phyloP scores from a whole-genome alignment of 129 eudicot species.

The Calendula officinalis region DNA sequence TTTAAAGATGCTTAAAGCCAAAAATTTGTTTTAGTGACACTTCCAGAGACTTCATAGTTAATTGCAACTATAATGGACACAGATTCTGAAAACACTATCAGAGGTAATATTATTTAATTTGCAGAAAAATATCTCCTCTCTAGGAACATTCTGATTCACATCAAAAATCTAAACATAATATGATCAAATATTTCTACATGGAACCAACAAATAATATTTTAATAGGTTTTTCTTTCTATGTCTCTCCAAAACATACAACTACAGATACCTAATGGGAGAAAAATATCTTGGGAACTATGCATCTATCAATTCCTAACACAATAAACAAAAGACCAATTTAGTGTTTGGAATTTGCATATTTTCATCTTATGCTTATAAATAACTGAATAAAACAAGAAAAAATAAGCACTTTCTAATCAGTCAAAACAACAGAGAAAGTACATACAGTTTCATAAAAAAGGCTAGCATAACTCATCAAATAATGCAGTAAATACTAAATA shows the following conservation, averaged over 20 bases:
- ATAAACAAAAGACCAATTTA: slow-evolving; percentile 16
- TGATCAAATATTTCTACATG: slow-evolving; percentile 16
- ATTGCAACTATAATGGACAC: slow-evolving; percentile 34
- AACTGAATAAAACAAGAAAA: no score
- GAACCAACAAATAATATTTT: slow-evolving; percentile 14
- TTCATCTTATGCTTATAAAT: background rate
- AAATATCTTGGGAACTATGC: slow-evolving; percentile 26
- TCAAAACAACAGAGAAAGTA: slow-evolving; percentile 20
- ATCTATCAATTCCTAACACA: slow-evolving; percentile 8
- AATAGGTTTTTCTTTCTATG: slow-evolving; percentile 14
- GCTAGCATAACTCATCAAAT: slow-evolving; percentile 3
- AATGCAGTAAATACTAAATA: slow-evolving; percentile 3
- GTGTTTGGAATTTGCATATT: background rate
- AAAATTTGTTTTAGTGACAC: slow-evolving; percentile 10
- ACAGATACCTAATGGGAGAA: slow-evolving; percentile 2
- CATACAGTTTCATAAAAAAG: slow-evolving; percentile 10
- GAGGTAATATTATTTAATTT: slow-evolving; percentile 33
- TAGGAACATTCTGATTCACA: slow-evolving; percentile 29
- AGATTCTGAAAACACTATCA: slow-evolving; percentile 56
- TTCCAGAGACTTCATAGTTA: slow-evolving; percentile 19
- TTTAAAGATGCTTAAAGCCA: slow-evolving; percentile 6
- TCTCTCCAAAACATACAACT: slow-evolving; percentile 21
- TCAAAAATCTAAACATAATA: slow-evolving; percentile 14
- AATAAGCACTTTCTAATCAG: slow-evolving; percentile 13
- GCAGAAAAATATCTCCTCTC: slow-evolving; percentile 34